Base-by-base conservation (phyloP, 257 asterid genomes). In the Capsicum baccatum region DNA sequence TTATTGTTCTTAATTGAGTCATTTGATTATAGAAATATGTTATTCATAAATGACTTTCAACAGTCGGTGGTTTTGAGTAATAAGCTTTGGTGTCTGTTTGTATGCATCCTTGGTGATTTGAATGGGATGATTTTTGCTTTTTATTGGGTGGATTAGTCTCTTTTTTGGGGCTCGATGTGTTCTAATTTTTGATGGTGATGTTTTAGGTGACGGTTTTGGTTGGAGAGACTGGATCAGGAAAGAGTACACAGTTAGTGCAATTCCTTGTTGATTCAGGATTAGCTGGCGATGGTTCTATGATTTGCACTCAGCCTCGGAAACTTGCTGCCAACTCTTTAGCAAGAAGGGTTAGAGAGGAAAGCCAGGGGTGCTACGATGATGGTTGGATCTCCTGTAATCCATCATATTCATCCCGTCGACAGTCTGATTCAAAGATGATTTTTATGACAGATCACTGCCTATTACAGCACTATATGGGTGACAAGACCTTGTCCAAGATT, bases 151-250 rank as follows among this genome's bases (percentile, higher is more conserved):
- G 1, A 50, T 50, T 50, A 11, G 12, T 50, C 55, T 50, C 55
- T 54, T 54, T 54, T 39, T 39, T 39, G 76, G 52, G n/a, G 80
- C 62, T 13, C 19, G 60, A 50, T 74, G 44, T 33, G 26, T 78
- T 54, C 9, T 9, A 6, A 7, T 14, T 8, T 76, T 54, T 78
- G 50, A 52, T 78, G 82, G 33, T 78, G 26, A 54, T 78, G 81
- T 26, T 78, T 52, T 91, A 96, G 99, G 88, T 96, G 54, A 91
- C 93, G 14, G 90, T 96, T 68, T 91, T 96, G 85, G 88, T 89
- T 8, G 99, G 99, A 78, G 98, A 93, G 93, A 96, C 99, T 9
- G 99, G 99, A 83, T 96, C 99, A 0, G 99, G 99, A 60, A 96
- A 96, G 92, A 96, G 99, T 88, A 96, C 99, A 12, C 99, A 94